Base-by-base conservation (phyloP, 2,329 filamentous ascomycete species). In the Cyanodermella asteris region DNA sequence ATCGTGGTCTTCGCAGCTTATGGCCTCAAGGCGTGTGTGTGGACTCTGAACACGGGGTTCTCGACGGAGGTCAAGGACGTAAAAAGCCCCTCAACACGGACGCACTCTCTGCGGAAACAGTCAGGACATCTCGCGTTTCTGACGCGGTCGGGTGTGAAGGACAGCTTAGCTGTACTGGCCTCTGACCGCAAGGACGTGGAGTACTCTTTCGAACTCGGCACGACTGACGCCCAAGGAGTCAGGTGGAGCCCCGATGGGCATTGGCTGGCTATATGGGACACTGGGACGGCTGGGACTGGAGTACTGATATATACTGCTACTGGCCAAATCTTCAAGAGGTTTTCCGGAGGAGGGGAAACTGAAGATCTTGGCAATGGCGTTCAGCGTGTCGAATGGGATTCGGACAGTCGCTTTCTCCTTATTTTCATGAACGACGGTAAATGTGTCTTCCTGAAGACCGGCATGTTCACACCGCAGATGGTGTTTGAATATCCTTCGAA, bases 191-290 rank as follows among this genome's bases (percentile, higher is more conserved):
- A 47, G 24, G 44, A 50, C 18, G 16, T 37, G 11, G 11, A 33
- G 3, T 27, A 31, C 10, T 34, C 25, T 15, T 17, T 44, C 5
- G 37, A 43, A 2, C 38, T 62, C 5, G 35, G 58, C 2, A 67
- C 62, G 3, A 38, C 51, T 10, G 64, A 71, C 45, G 64, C 61
- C 1, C 59, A 61, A 31, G 59, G 58, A 1, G 27, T 71, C 18
- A 59, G 56, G 38, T 71, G 64, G 64, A 67, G 61, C 33, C 53
- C 55, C 0, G 60, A 68, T 41, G 63, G 64, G 4, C 49, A 51
- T 30, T 71, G 65, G 65, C 45, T 70, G 29, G 59, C 55, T 1
- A 39, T 68, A 4, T 59, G 63, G 50, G 65, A 69, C 35, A 44
- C 56, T 16, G 49, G 61, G 3, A 59, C 55, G 28, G 43, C 47